Conservation (phyloP, 2,329 filamentous ascomycete genomes). For the Amauroascus niger region DNA sequence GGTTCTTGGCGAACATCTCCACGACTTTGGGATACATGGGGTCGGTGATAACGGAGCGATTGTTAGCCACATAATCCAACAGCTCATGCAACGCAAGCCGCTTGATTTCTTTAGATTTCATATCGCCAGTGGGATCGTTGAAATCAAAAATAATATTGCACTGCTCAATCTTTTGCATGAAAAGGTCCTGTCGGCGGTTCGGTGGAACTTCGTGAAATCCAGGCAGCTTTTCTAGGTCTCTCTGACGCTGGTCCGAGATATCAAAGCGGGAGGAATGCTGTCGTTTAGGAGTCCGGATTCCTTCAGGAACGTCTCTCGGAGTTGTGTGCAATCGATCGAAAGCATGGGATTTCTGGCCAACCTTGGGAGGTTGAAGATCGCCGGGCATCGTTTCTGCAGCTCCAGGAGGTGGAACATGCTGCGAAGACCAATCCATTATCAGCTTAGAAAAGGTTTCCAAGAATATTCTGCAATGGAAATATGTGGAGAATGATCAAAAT, state of each 20-base stretch:
- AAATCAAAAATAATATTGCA: conserved; percentile 99
- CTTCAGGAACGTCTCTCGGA: conserved; percentile 92
- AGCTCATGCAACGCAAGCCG: conserved; percentile 88
- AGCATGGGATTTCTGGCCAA: conserved; percentile 76
- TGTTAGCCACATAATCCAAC: conserved; percentile 96
- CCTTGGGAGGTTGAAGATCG: conserved; percentile 87
- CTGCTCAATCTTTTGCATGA: conserved; percentile 99
- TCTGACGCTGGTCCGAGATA: conserved; percentile 78
- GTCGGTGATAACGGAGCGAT: conserved; percentile 95
- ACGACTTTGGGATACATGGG: conserved; percentile 98
- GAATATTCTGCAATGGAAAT: background rate
- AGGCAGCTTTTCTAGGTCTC: conserved; percentile 91
- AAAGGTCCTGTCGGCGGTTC: conserved; percentile 86
- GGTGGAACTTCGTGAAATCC: conserved; percentile 97
- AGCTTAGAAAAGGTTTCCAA: background rate
- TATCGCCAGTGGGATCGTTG: conserved; percentile 93
- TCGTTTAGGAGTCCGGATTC: conserved; percentile 85
- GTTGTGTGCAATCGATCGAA: conserved; percentile 86
- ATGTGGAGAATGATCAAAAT: background rate
- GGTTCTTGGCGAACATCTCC: conserved; percentile 98
- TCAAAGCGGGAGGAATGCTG: conserved; percentile 97
- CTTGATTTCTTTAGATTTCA: conserved; percentile 99
- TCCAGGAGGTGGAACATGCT: conserved; percentile 89
- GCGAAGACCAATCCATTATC: conserved; percentile 11
- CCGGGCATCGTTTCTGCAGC: conserved; percentile 96